Conservation (phyloP, 148 eudicot genomes). For the Camellia lanceoleosa region DNA sequence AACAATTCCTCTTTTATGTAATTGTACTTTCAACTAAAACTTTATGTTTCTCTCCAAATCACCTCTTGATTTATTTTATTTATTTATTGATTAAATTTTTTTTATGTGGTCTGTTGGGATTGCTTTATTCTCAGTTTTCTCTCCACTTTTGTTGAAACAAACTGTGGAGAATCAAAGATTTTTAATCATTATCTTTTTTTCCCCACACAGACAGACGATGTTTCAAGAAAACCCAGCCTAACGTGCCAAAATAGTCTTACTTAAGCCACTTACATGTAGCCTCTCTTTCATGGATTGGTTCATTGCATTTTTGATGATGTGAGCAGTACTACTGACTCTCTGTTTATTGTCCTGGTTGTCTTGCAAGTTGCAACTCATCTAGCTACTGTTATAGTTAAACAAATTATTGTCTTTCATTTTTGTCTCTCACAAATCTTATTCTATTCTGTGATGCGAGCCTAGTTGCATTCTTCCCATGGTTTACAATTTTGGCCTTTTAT, state of each 20-base stretch:
- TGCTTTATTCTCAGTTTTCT: not conserved
- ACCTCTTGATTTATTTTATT: not conserved
- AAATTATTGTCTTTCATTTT: conserved; percentile 1
- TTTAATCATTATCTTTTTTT: not conserved
- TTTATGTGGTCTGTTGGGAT: not conserved
- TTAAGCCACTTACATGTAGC: not conserved
- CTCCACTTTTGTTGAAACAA: not conserved
- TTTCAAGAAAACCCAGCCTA: not conserved
- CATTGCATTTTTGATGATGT: not conserved
- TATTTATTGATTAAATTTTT: too few relatives aligned
- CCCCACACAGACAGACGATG: not conserved
- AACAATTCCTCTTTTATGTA: too few relatives aligned
- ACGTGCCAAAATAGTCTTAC: not conserved
- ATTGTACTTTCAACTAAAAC: not conserved
- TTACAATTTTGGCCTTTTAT: not conserved
- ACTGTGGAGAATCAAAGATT: not conserved
- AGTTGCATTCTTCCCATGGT: not conserved
- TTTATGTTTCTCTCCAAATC: not conserved
- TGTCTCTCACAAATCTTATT: not conserved
- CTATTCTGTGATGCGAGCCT: not conserved
- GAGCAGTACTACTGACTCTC: not conserved
- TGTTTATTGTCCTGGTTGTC: not conserved
- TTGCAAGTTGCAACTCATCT: not conserved
- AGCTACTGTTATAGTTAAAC: not conserved
- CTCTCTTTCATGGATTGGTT: not conserved